phyloP scores from a whole-genome alignment of 345 rosid genomes.

The Populus euphratica region DNA sequence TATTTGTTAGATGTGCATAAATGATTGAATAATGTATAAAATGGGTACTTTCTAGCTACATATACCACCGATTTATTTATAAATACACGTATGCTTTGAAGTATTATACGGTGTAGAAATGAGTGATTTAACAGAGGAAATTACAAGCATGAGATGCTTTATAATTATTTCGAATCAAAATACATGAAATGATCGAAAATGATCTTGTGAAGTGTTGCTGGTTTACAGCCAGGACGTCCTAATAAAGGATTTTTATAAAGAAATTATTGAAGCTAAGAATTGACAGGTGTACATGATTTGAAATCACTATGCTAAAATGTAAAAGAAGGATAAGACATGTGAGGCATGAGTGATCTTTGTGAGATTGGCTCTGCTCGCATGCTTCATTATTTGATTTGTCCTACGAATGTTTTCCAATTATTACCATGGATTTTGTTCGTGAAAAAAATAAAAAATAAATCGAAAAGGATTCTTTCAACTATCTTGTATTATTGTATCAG shows the following conservation, averaged over 20 bases:
- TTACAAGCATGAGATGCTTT: neutral
- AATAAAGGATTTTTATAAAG: neutral
- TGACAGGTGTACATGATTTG: constrained; percentile 5
- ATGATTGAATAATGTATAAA: too few species aligned
- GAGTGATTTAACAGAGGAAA: neutral
- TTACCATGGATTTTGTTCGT: neutral
- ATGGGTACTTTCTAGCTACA: too few species aligned
- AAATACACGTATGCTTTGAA: too few species aligned
- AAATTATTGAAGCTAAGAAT: constrained; percentile 4
- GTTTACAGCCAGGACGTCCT: neutral
- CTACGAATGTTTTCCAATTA: neutral
- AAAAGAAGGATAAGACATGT: neutral
- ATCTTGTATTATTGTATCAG: neutral
- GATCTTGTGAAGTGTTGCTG: neutral
- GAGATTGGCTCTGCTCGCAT: constrained; percentile 1
- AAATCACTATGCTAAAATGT: neutral
- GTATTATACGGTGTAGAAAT: too few species aligned
- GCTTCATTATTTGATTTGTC: constrained; percentile 4
- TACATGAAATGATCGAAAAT: neutral
- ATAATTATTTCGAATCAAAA: neutral
- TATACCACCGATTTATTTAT: too few species aligned
- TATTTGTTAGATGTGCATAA: too few species aligned
- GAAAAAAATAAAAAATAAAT: neutral
- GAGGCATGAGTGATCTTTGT: neutral
- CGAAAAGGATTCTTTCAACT: neutral